A percentile compares a stretch with the other conserved stretches of the same genome.
Evolutionary conservation across 208 protist species (phyloP).

Genomic region (Crithidia expoeki): DNA sequence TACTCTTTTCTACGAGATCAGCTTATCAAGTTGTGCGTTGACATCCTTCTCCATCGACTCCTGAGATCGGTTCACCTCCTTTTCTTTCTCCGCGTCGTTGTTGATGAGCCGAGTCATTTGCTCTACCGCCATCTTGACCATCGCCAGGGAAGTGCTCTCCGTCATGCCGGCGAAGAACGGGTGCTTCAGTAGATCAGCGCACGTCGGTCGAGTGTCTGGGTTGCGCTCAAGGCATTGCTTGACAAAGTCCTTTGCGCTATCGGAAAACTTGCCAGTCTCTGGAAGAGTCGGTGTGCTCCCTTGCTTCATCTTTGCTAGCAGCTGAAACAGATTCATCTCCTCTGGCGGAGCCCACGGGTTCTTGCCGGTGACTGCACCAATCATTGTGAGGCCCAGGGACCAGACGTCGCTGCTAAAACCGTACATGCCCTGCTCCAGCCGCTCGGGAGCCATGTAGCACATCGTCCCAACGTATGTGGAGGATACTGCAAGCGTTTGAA

Average conservation of each 20-base stretch:
- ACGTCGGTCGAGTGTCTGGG: constrained; percentile 66
- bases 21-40: constrained; percentile 69
- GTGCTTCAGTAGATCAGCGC: constrained; percentile 78
- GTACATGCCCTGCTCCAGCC: constrained; percentile 89
- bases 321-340: constrained; percentile 89
- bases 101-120: constrained; percentile 88
- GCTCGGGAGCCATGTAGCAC: constrained; percentile 94
- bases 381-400: constrained; percentile 91
- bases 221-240: constrained; percentile 74
- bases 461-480: constrained; percentile 94
- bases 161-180: constrained; percentile 76
- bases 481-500: constrained; percentile 87
- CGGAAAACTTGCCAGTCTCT: constrained; percentile 63
- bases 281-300: constrained; percentile 77
- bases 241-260: constrained; percentile 76
- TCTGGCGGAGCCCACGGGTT: constrained; percentile 90
- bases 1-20: constrained; percentile 38
- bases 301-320: constrained; percentile 79
- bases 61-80: constrained; percentile 48
- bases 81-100: constrained; percentile 74
- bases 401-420: constrained; percentile 93
- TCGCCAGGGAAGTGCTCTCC: constrained; percentile 66
- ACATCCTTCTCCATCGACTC: constrained; percentile 72
- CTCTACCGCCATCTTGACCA: constrained; percentile 84
- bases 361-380: constrained; percentile 77